Base-by-base conservation (phyloP, 177 flowering plant genomes). In the Telopea speciosissima region DNA sequence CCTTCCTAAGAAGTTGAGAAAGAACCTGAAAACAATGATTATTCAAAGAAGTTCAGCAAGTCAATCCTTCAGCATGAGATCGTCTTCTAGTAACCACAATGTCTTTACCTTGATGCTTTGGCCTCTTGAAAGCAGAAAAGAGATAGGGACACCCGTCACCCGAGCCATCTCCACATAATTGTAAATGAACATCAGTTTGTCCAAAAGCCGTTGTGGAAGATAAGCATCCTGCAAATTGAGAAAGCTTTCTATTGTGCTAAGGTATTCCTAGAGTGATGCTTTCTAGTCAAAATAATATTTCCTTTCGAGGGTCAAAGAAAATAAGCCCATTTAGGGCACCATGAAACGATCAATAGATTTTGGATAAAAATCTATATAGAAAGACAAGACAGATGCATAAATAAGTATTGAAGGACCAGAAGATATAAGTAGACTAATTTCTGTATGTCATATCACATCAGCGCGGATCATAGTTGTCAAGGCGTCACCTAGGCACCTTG, bases 131-230 rank as follows among this genome's bases (percentile, higher is more conserved):
- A 96, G 95, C 64, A 96, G 87, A 85, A 96, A 96, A 65, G 98
- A 93, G 69, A 96, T 85, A 36, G 99, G 99, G 66, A 91, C 99
- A 76, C 99, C 99, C 1, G 98, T 96, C 23, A 96, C 99, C 68
- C 98, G 88, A 80, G 97, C 98, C 99, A 96, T 96, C 83, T 96
- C 99, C 73, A 96, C 98, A 82, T 96, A 96, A 81, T 96, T 96
- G 81, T 93, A 96, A 70, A 96, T 84, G 69, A 77, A 87, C 99
- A 96, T 96, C 79, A 96, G 70, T 80, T 96, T 93, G 82, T 96
- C 99, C 80, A 96, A 77, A 75, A 96, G 91, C 73, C 99, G 79
- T 73, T 96, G 99, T 33, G 99, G 99, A 69, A 96, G 98, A 81
- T 96, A 93, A 72, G 98, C 99, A 93, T 96, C 99, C 99, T 95